phyloP scores from a whole-genome alignment of 805 yeast genomes.

The Lachancea quebecensis region DNA sequence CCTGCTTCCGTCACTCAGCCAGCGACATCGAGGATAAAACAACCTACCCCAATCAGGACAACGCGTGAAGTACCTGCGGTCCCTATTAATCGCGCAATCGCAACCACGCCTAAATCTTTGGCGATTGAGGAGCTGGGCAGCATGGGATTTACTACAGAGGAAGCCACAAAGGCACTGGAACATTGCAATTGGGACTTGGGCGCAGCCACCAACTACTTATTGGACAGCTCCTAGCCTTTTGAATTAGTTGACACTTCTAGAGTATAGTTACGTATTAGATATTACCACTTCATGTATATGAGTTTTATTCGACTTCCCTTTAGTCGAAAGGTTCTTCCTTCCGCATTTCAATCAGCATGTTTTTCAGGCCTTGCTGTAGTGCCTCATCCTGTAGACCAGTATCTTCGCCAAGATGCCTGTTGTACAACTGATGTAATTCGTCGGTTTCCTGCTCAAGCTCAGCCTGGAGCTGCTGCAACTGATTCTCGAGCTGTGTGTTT shows the following conservation, averaged over 20 bases:
- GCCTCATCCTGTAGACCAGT: constrained; percentile 17
- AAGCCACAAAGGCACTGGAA: constrained; percentile 62
- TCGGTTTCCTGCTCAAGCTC: constrained; percentile 19
- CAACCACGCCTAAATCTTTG: constrained; percentile 41
- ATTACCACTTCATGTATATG: background rate
- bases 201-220: constrained; percentile 77
- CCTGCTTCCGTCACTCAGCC: constrained; percentile 5
- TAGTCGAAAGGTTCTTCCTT: constrained; percentile 5
- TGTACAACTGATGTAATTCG: constrained; percentile 29
- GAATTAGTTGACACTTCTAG: background rate
- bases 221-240: constrained; percentile 54
- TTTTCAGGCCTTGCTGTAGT: constrained; percentile 21
- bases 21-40: constrained; percentile 11
- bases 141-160: constrained; percentile 76
- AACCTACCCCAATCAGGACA: constrained; percentile 11
- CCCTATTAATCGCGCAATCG: constrained; percentile 28
- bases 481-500: constrained; percentile 19
- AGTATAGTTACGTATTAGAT: background rate
- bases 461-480: constrained; percentile 17
- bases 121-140: constrained; percentile 75
- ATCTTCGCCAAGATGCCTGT: constrained; percentile 23
- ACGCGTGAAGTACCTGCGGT: background rate
- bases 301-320: background rate
- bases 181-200: constrained; percentile 68
- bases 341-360: constrained; percentile 24